Evolutionary conservation across 352 stramenopile species (phyloP).

Genomic region (Pythium folliculosum): DNA sequence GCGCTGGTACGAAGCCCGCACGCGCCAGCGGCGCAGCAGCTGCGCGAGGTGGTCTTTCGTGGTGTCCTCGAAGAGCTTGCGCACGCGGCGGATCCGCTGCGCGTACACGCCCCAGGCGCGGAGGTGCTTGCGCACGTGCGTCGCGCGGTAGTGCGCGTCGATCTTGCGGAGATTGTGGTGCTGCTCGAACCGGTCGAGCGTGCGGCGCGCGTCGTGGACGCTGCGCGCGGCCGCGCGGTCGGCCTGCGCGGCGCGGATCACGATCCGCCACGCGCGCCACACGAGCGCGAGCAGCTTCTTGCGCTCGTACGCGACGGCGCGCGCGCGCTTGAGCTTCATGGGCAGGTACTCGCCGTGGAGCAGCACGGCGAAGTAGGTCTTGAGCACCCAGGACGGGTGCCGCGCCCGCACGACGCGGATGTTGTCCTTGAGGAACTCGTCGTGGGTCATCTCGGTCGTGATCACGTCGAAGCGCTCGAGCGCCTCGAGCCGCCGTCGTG

Average conservation of each 20-base stretch:
- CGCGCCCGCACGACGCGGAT: conserved; percentile 52
- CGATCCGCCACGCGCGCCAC: conserved; percentile 42
- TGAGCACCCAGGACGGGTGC: conserved; percentile 36
- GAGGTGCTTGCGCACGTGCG: conserved; percentile 55
- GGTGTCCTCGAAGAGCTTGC: conserved; percentile 63
- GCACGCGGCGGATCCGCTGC: conserved; percentile 56
- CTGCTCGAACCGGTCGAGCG: conserved; percentile 68
- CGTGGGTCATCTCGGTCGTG: conserved; percentile 75
- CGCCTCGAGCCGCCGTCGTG: conserved; percentile 52
- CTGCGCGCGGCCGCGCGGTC: conserved; percentile 51
- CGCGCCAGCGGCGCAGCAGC: conserved; percentile 49
- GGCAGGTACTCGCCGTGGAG: conserved; percentile 43
- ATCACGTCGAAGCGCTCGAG: conserved; percentile 71
- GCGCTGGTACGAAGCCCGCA: conserved; percentile 61
- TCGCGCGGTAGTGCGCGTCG: conserved; percentile 59
- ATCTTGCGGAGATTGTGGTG: conserved; percentile 74
- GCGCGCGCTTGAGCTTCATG: conserved; percentile 40
- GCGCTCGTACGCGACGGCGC: conserved; percentile 40
- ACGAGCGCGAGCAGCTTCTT: conserved; percentile 34
- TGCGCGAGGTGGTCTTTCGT: conserved; percentile 43
- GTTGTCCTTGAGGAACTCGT: conserved; percentile 80
- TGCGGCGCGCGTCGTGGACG: conserved; percentile 48
- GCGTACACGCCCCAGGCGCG: conserved; percentile 51
- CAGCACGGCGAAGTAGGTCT: conserved; percentile 60
- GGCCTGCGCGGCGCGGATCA: conserved; percentile 58